A percentile compares a stretch with the other conserved stretches of the same genome.
phyloP scores from a whole-genome alignment of 768 basidiomycete species.

The Boletus sensibilis region DNA sequence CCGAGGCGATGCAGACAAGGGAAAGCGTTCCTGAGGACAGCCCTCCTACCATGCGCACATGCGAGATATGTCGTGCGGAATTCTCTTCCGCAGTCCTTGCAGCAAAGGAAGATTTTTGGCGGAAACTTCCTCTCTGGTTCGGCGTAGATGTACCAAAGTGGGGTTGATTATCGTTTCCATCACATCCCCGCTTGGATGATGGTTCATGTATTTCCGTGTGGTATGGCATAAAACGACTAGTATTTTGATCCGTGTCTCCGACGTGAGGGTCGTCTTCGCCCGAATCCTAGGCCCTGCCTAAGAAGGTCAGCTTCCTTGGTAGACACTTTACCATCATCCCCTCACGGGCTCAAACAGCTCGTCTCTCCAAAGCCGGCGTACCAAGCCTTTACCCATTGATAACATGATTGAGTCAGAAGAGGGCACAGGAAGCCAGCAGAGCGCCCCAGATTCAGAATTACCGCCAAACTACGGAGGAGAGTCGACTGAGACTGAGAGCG shows the following conservation, averaged over 20 bases:
- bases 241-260: neutral
- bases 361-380: neutral
- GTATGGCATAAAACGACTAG: neutral
- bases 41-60: constrained; percentile 50
- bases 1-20: constrained; percentile 63
- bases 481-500: constrained; percentile 3
- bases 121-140: constrained; percentile 64
- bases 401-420: constrained; percentile 1
- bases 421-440: neutral
- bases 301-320: neutral
- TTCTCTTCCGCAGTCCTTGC: constrained; percentile 59
- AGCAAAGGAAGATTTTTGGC: constrained; percentile 65
- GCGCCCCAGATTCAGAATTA: neutral
- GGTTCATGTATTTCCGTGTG: constrained; percentile 15
- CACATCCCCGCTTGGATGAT: neutral
- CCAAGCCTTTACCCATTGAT: neutral
- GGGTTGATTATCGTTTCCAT: constrained; percentile 25
- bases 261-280: neutral
- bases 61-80: constrained; percentile 62
- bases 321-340: neutral
- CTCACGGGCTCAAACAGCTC: neutral
- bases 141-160: constrained; percentile 47
- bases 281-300: neutral
- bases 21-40: constrained; percentile 45
- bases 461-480: neutral